phyloP scores from a whole-genome alignment of 2,329 filamentous ascomycete genomes.

The Penicillium paneum region DNA sequence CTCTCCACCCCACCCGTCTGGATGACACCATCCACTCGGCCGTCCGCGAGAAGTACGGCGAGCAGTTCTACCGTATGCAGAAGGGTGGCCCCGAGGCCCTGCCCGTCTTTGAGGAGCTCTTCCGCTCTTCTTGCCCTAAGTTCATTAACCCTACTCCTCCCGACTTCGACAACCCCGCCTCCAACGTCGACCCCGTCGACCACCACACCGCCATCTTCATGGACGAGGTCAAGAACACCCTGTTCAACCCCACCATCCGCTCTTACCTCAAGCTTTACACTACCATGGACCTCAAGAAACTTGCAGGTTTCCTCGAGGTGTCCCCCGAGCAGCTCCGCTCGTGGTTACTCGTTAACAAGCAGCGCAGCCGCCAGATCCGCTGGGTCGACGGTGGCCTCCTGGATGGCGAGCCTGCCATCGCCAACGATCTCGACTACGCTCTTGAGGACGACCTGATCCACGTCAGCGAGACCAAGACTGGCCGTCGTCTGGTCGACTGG shows the following conservation, averaged over 20 bases:
- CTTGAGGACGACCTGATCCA: slow-evolving; percentile 96
- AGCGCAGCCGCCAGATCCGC: slow-evolving; percentile 92
- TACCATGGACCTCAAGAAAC: slow-evolving; percentile 98
- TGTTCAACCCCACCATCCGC: slow-evolving; percentile 96
- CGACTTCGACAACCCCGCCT: slow-evolving; percentile 93
- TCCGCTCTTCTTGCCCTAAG: slow-evolving; percentile 96
- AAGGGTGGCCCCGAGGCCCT: slow-evolving; percentile 92
- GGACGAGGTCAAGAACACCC: slow-evolving; percentile 99
- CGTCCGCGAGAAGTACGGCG: slow-evolving; percentile 97
- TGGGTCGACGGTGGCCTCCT: slow-evolving; percentile 88
- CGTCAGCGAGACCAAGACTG: slow-evolving; percentile 97
- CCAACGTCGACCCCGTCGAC: slow-evolving; percentile 95
- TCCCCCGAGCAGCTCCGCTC: slow-evolving; percentile 92
- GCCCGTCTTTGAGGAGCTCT: slow-evolving; percentile 96
- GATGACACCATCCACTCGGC: slow-evolving; percentile 99
- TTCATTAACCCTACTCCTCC: slow-evolving; percentile 97
- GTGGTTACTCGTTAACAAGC: slow-evolving; percentile 96
- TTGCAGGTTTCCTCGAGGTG: slow-evolving; percentile 94
- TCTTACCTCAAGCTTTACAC: slow-evolving; percentile 99
- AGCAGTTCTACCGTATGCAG: slow-evolving; percentile 95
- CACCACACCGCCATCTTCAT: slow-evolving; percentile 98
- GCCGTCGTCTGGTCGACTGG: slow-evolving; percentile 96
- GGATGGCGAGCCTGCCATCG: slow-evolving; percentile 88
- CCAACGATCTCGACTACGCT: slow-evolving; percentile 94
- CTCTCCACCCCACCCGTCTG: slow-evolving; percentile 92